Conservation (phyloP, 2,329 filamentous ascomycete genomes). For the Fusarium multiceps region DNA sequence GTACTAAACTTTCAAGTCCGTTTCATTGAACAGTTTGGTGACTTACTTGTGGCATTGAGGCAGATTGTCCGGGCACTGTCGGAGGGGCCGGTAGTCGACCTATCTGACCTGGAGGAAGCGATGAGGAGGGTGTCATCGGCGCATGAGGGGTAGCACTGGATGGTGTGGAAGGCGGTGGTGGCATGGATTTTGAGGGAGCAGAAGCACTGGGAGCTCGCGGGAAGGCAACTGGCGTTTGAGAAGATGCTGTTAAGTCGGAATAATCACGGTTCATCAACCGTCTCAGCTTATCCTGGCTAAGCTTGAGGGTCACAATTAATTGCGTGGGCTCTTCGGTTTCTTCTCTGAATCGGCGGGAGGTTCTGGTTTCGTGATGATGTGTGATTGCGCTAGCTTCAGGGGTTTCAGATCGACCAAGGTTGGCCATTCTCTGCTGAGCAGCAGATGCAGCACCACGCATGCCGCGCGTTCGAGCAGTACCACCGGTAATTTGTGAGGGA, state of each 20-base stretch:
- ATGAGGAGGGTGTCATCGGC: constrained; percentile 50
- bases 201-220: constrained; percentile 49
- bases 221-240: constrained; percentile 51
- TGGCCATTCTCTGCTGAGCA: constrained; percentile 88
- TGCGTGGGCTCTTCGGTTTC: constrained; percentile 81
- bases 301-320: constrained; percentile 78
- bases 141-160: constrained; percentile 53
- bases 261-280: constrained; percentile 70
- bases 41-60: constrained; percentile 69
- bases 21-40: constrained; percentile 9
- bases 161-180: constrained; percentile 54
- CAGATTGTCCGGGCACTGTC: constrained; percentile 65
- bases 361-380: constrained; percentile 79
- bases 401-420: constrained; percentile 85
- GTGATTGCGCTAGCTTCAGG: constrained; percentile 74
- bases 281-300: constrained; percentile 77
- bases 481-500: constrained; percentile 74
- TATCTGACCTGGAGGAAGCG: constrained; percentile 64
- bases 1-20: constrained; percentile 14
- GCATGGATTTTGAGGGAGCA: constrained; percentile 49
- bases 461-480: constrained; percentile 85
- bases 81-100: constrained; percentile 77
- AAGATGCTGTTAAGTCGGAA: constrained; percentile 53
- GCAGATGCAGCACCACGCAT: constrained; percentile 90
- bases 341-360: constrained; percentile 74